Conservation (phyloP, 2,329 filamentous ascomycete species). For the Akanthomyces muscarius region DNA sequence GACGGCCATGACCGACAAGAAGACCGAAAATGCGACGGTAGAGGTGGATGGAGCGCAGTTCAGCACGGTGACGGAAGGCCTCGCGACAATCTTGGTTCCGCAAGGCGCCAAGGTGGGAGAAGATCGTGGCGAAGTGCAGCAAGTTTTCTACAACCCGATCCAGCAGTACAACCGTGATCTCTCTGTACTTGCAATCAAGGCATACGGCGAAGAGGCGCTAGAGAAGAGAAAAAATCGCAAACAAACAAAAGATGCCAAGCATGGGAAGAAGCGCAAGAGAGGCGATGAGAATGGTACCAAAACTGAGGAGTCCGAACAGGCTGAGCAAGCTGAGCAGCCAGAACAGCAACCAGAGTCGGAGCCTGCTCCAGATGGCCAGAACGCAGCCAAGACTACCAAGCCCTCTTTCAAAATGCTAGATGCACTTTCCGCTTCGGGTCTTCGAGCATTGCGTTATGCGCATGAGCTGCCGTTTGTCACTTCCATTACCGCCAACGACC, state of each 20-base stretch:
- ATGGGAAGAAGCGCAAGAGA: constrained; percentile 41
- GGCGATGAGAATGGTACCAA: constrained; percentile 30
- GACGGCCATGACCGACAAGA: constrained; percentile 6
- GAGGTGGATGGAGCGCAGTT: constrained; percentile 45
- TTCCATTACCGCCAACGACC: constrained; percentile 82
- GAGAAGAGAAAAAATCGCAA: constrained; percentile 36
- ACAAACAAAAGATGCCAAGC: constrained; percentile 29
- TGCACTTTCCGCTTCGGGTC: constrained; percentile 87
- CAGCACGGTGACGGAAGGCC: constrained; percentile 51
- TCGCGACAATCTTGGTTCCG: constrained; percentile 54
- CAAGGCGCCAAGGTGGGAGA: constrained; percentile 40
- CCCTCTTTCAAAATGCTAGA: constrained; percentile 79
- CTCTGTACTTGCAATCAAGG: constrained; percentile 86
- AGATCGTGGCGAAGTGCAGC: constrained; percentile 59
- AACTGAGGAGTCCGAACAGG: constrained; percentile 9
- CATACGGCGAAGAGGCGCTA: constrained; percentile 68
- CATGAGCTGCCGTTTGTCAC: constrained; percentile 85
- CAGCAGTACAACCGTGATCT: constrained; percentile 98
- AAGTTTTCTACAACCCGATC: constrained; percentile 98
- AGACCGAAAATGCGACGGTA: constrained; percentile 23
- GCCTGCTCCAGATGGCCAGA: constrained; percentile 16
- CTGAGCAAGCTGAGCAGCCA: not conserved
- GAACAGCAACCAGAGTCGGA: not conserved
- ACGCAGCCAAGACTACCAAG: constrained; percentile 29
- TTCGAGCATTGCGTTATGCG: constrained; percentile 86